Conservation (phyloP, 2,329 filamentous ascomycete genomes). For the Nectriaceae sp. region DNA sequence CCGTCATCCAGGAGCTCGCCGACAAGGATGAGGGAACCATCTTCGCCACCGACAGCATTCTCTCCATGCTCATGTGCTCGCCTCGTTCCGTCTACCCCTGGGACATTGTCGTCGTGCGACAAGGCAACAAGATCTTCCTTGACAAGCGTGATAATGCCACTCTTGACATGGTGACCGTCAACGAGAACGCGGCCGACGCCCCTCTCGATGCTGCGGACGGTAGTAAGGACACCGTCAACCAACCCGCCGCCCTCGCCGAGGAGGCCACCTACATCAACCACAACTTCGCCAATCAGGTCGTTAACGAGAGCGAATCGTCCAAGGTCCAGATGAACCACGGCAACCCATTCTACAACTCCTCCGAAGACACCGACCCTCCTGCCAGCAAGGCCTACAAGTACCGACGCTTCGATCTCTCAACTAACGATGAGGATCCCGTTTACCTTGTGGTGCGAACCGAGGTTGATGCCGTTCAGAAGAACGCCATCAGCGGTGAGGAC, state of each 20-base stretch:
- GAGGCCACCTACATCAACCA: slow-evolving; percentile 99
- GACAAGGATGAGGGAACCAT: slow-evolving; percentile 96
- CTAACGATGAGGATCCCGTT: slow-evolving; percentile 92
- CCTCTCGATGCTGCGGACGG: slow-evolving; percentile 89
- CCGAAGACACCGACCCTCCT: slow-evolving; percentile 89
- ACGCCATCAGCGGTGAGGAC: slow-evolving; percentile 87
- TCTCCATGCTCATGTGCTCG: slow-evolving; percentile 99
- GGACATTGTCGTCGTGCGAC: slow-evolving; percentile 93
- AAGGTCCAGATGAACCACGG: slow-evolving; percentile 84
- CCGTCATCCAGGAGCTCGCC: slow-evolving; percentile 93
- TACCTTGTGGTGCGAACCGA: slow-evolving; percentile 94
- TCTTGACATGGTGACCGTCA: slow-evolving; percentile 97
- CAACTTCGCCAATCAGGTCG: slow-evolving; percentile 97
- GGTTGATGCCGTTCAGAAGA: slow-evolving; percentile 94
- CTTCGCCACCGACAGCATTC: slow-evolving; percentile 94
- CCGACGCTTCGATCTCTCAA: slow-evolving; percentile 91
- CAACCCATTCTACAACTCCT: slow-evolving; percentile 96
- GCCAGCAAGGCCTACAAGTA: slow-evolving; percentile 99
- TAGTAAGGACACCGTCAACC: slow-evolving; percentile 93
- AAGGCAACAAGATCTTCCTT: slow-evolving; percentile 96
- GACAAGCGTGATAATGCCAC: slow-evolving; percentile 97
- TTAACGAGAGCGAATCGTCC: slow-evolving; percentile 74
- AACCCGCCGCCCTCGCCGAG: slow-evolving; percentile 86
- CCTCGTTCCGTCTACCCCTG: slow-evolving; percentile 96
- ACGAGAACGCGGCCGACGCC: slow-evolving; percentile 96